These are phyloP conservation scores for Boletus tylopilopsis DNA, from an alignment of 768 basidiomycete species.

Conservation along the genomic window DNA sequence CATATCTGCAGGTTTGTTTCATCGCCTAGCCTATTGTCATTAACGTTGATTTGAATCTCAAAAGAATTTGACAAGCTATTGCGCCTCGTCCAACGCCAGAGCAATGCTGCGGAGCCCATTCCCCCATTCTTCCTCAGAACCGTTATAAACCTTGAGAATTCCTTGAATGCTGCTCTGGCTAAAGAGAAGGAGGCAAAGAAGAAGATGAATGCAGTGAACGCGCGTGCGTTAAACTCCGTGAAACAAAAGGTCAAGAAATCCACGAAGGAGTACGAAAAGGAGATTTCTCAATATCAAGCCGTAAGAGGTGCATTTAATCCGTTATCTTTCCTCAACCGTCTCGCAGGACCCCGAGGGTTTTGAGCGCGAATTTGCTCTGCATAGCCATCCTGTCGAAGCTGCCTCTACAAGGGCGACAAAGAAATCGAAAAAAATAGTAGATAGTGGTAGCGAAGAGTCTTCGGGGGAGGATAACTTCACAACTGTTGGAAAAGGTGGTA, in stretches of 20 bases:
- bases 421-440: constrained; percentile 33
- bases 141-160: constrained; percentile 68
- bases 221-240: constrained; percentile 93
- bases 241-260: constrained; percentile 97
- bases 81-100: constrained; percentile 85
- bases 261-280: constrained; percentile 80
- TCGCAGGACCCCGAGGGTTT: constrained; percentile 85
- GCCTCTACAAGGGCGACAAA: constrained; percentile 35
- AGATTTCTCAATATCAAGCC: constrained; percentile 74
- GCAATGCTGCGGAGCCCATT: constrained; percentile 80
- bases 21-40: not conserved
- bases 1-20: constrained; percentile 73
- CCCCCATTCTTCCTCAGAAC: constrained; percentile 84
- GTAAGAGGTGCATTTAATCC: constrained; percentile 38
- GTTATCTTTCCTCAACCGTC: not conserved
- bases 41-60: constrained; percentile 11
- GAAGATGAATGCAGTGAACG: constrained; percentile 93
- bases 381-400: constrained; percentile 45
- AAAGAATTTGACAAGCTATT: constrained; percentile 98
- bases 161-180: constrained; percentile 65
- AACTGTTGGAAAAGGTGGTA: constrained; percentile 89
- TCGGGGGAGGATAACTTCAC: constrained; percentile 71
- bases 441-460: constrained; percentile 40
- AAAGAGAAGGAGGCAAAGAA: constrained; percentile 92
- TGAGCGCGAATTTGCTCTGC: constrained; percentile 65